phyloP scores from a whole-genome alignment of 345 rosid genomes.

The Gossypium ekmanianum region DNA sequence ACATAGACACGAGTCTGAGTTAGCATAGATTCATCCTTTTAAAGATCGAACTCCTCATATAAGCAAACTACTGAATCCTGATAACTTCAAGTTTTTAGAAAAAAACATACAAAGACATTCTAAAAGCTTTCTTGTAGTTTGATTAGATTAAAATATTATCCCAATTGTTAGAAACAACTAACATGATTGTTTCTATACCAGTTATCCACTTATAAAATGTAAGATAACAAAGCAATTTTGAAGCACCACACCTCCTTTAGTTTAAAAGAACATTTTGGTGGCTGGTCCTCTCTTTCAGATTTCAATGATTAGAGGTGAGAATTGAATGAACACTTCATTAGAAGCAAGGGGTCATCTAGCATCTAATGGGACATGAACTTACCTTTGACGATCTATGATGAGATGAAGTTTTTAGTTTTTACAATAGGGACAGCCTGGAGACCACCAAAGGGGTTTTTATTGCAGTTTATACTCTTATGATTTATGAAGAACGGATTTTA shows the following conservation, averaged over 20 bases:
- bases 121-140: not conserved
- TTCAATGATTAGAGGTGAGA: too few relatives aligned
- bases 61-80: too few relatives aligned
- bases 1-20: not conserved
- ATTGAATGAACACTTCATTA: not conserved
- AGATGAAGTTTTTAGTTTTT: not conserved
- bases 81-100: not conserved
- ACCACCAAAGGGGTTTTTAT: not conserved
- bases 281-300: too few relatives aligned
- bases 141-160: too few relatives aligned
- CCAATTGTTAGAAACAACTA: not conserved
- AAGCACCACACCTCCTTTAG: not conserved
- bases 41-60: not conserved
- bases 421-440: not conserved
- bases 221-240: not conserved
- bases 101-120: not conserved
- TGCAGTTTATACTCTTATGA: not conserved
- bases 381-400: not conserved
- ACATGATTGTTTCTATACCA: not conserved
- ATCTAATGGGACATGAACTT: not conserved
- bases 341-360: not conserved
- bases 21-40: not conserved
- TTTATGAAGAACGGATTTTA: not conserved
- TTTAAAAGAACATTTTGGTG: not conserved
- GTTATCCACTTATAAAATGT: not conserved